phyloP scores from a whole-genome alignment of 768 basidiomycete species.

The Psilocybe cyanescens region DNA sequence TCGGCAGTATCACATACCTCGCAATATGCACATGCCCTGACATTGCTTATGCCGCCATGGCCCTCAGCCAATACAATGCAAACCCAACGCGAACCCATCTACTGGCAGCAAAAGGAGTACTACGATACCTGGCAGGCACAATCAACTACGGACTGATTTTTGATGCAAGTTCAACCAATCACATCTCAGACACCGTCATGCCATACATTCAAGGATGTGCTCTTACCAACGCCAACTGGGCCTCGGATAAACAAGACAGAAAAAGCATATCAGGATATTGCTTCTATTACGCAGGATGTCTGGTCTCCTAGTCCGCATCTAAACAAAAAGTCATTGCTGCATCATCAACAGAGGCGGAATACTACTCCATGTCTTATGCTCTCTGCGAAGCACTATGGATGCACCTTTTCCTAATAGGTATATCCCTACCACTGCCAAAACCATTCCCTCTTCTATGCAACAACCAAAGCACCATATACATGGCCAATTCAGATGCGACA shows the following conservation, averaged over 20 bases:
- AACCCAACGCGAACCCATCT: conserved; percentile 32
- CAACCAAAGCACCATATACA: conserved; percentile 20
- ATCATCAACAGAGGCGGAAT: conserved; percentile 43
- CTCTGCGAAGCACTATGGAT: conserved; percentile 31
- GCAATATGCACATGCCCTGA: conserved; percentile 37
- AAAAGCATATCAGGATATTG: conserved; percentile 38
- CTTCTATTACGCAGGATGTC: conserved; percentile 31
- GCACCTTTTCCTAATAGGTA: conserved; percentile 20
- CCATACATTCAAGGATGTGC: conserved; percentile 12
- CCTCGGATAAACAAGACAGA: conserved; percentile 25
- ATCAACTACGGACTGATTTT: conserved; percentile 14
- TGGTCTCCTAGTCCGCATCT: conserved; percentile 37
- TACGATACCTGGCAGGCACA: conserved; percentile 36
- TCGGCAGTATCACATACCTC: conserved; percentile 25
- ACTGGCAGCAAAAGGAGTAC: conserved; percentile 32
- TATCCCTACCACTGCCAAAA: conserved; percentile 10
- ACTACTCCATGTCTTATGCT: conserved; percentile 35
- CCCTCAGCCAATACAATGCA: conserved; percentile 31
- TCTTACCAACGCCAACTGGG: conserved; percentile 37
- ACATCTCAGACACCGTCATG: neutral
- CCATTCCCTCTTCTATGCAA: conserved; percentile 24
- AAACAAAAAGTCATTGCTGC: conserved; percentile 36
- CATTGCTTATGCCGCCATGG: conserved; percentile 32
- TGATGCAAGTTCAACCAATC: no score
- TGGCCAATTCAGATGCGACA: conserved; percentile 22